phyloP scores from a whole-genome alignment of 1,284 basidiomycete genomes.

The Takashimella koratensis region DNA sequence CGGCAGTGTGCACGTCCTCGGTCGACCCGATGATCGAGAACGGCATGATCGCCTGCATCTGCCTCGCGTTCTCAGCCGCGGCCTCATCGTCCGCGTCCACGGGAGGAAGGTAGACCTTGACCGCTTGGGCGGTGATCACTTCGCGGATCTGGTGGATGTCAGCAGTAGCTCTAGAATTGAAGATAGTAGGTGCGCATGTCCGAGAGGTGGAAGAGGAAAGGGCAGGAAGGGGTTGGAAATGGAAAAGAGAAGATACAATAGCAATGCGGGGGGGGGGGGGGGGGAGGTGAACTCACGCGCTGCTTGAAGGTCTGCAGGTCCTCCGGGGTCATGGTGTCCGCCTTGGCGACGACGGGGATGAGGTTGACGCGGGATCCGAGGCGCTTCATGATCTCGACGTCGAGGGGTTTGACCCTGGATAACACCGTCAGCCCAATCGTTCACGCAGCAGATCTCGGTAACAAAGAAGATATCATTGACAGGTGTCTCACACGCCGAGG shows the following conservation, averaged over 20 bases:
- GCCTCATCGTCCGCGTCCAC: constrained; percentile 86
- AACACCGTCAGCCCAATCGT: too few species aligned
- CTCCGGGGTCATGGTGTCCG: constrained; percentile 91
- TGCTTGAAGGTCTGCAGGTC: constrained; percentile 92
- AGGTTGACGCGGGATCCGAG: constrained; percentile 93
- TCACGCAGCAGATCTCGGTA: background rate
- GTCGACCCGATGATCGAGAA: constrained; percentile 99
- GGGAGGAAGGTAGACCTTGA: constrained; percentile 91
- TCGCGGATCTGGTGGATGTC: constrained; percentile 67
- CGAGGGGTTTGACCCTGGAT: constrained; percentile 84
- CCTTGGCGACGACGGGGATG: constrained; percentile 96
- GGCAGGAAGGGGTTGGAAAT: constrained; percentile 4
- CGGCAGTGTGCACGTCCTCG: constrained; percentile 84
- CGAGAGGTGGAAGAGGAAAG: background rate
- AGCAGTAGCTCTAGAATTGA: constrained; percentile 3
- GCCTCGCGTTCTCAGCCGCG: constrained; percentile 82
- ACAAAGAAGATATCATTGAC: background rate
- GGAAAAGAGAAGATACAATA: constrained; percentile 4
- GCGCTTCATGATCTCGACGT: constrained; percentile 99
- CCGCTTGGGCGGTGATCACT: constrained; percentile 83
- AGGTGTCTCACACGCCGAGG: too few species aligned
- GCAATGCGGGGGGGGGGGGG: background rate
- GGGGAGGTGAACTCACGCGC: constrained; percentile 68
- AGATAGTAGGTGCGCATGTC: background rate
- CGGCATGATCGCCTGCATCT: constrained; percentile 82